Evolutionary conservation across 495 filamentous ascomycete species (phyloP), one percentile per base, ranked within the genome.

Genomic region (Hyaloscypha variabilis): DNA sequence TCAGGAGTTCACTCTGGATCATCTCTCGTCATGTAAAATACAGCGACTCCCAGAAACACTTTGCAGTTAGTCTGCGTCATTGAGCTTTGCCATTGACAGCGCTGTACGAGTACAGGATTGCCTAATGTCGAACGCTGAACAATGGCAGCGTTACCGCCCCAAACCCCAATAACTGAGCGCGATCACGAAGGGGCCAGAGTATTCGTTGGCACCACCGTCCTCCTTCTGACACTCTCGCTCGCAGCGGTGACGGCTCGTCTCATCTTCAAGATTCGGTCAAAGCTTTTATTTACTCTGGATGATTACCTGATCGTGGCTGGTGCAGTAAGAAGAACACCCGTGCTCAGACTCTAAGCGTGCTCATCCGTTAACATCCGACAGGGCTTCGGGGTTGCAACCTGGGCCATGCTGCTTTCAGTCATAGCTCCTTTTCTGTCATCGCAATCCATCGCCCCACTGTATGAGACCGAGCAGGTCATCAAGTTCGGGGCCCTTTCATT

Each of bases 401-500:
- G 61, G 61, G 61, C 61, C 10, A 21, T 55, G 28, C 29, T 63
- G 0, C 13, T 63, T 19, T 50, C 24, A 1, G 5, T 14, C 2
- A 52, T 63, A n/a, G n/a, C 14, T 28, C 50, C 17, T 46, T n/a
- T 2, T 55, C n/a, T 23, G 17, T 56, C 28, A 56, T 63, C 61
- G 25, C 26, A 3, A 21, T 1, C 49, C 5, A 3, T 39, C 31
- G 24, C 42, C 50, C 24, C 61, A 6, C 4, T 63, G 49, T 1
- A n/a, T 23, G 29, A 55, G 6, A 2, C 56, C 17, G n/a, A 55
- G 23, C 14, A 39, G 4, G 21, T 29, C 14, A 63, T 63, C 49
- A 73, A 73, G 57, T 65, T 65, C 3, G 68, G 73, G 14, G 73
- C 71, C 67, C 19, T 74, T 46, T 64, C 42, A 30, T 49, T 69